A percentile compares a stretch with the other conserved stretches of the same genome.
Evolutionary conservation across 805 yeast species (phyloP).

Genomic region (Grigorovia yakushimaensis): DNA sequence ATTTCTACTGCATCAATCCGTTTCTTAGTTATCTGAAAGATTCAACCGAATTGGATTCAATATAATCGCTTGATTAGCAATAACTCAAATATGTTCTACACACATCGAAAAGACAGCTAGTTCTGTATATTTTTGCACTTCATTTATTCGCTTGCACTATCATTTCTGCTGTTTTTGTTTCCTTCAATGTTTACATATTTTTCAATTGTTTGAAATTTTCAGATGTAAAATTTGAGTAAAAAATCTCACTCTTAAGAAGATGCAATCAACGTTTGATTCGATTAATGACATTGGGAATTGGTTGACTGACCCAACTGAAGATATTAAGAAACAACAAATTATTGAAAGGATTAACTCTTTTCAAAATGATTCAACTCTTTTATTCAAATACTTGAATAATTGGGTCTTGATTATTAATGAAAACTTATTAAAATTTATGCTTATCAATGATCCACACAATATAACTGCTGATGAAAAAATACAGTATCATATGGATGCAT

Average conservation of each 20-base stretch:
- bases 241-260: background rate
- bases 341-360: background rate
- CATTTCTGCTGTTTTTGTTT: too few relatives aligned
- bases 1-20: too few relatives aligned
- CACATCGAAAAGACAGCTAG: too few relatives aligned
- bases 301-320: background rate
- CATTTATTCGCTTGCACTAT: too few relatives aligned
- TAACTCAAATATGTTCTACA: too few relatives aligned
- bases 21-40: too few relatives aligned
- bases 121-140: too few relatives aligned
- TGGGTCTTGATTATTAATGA: background rate
- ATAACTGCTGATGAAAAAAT: background rate
- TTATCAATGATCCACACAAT: background rate
- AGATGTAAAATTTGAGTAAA: background rate
- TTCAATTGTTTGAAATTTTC: background rate
- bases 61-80: too few relatives aligned
- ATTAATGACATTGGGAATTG: background rate
- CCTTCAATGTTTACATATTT: too few relatives aligned
- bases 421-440: background rate
- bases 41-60: too few relatives aligned
- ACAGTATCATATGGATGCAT: slow-evolving; percentile 5
- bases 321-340: background rate
- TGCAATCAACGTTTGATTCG: background rate
- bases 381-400: background rate
- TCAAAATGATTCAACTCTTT: background rate